Evolutionary conservation across 768 basidiomycete species (phyloP), one percentile per base, ranked within the genome.

Genomic region (Kwoniella dendrophila): DNA sequence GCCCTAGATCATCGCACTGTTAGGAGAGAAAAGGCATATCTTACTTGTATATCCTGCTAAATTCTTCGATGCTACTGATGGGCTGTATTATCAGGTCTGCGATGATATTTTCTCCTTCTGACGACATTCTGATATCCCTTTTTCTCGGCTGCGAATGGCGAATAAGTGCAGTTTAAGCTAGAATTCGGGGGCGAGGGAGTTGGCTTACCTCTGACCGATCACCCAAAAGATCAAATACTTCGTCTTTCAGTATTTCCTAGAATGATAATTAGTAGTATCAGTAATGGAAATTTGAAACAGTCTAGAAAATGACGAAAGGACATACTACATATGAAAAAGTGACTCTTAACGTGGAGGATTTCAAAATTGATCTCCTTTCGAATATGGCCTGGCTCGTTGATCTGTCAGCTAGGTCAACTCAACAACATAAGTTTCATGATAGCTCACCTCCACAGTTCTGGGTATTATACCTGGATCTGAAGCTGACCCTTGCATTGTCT

Each of bases 401-500:
- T 8, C 4, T 14, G 6, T 55, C n/a, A 51, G 50, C 24, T 32
- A n/a, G 27, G 16, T 7, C 43, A 26, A 18, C 57, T 16, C 43
- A 12, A 2, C 12, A 12, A 12, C 18, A n/a, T 29, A 32, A 1
- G 16, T 27, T 8, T 32, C 12, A 22, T 29, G 6, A 38, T 8
- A 33, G 40, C 84, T 48, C 63, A 87, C 90, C 74, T 85, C 79
- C n/a, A 93, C 86, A 5, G 87, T 86, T 27, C 90, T 84, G 24
- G 90, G 90, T 66, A 93, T 93, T 56, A 94, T 87, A 0, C 92
- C 92, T n/a, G 89, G 89, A 32, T 89, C 83, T 1, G 82, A 49
- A 36, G 79, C 83, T 6, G 83, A 86, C 36, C 92, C 92, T 80
- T 93, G 91, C 90, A 95, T 94, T 0, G 92, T 95, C 77, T 92